These are phyloP conservation scores for Chaetoscypha palmicola DNA, from an alignment of 2,329 filamentous ascomycete genomes.

Conservation along the genomic window DNA sequence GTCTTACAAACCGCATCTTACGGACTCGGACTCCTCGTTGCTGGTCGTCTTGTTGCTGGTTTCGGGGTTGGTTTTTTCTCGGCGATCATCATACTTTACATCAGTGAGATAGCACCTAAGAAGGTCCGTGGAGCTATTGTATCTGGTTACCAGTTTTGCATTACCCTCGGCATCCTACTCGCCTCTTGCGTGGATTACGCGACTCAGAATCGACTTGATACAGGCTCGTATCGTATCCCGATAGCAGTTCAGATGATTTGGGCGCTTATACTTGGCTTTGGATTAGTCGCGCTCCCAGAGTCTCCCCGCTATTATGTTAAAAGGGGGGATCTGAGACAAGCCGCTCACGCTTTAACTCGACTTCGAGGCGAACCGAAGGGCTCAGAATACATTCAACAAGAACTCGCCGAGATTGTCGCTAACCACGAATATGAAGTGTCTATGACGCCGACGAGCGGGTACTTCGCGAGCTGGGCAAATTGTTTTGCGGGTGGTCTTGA, in stretches of 20 bases:
- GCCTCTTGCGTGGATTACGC: slow-evolving; percentile 68
- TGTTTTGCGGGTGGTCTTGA: slow-evolving; percentile 58
- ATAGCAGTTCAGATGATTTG: slow-evolving; percentile 75
- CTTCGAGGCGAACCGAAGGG: slow-evolving; percentile 67
- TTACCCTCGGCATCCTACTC: slow-evolving; percentile 70
- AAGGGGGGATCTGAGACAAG: slow-evolving; percentile 59
- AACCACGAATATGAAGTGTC: slow-evolving; percentile 53
- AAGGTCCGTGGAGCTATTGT: slow-evolving; percentile 72
- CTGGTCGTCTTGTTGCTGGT: slow-evolving; percentile 66
- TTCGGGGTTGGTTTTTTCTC: slow-evolving; percentile 73
- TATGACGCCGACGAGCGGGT: slow-evolving; percentile 1
- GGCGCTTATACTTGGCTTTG: slow-evolving; percentile 64
- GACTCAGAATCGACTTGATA: slow-evolving; percentile 53
- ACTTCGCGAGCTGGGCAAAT: slow-evolving; percentile 48
- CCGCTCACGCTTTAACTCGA: slow-evolving; percentile 52
- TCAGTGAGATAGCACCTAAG: slow-evolving; percentile 40
- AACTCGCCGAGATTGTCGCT: slow-evolving; percentile 76
- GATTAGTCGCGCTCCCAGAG: slow-evolving; percentile 71
- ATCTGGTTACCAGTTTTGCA: slow-evolving; percentile 73
- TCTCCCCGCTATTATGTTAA: slow-evolving; percentile 80
- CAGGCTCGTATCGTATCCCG: slow-evolving; percentile 69
- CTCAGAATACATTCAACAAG: slow-evolving; percentile 67
- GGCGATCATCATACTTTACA: slow-evolving; percentile 44
- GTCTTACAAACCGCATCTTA: slow-evolving; percentile 50
- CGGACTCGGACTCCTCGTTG: slow-evolving; percentile 50